Evolutionary conservation across 1,284 basidiomycete genomes (phyloP).

Genomic region (Cryptococcus sp.): DNA sequence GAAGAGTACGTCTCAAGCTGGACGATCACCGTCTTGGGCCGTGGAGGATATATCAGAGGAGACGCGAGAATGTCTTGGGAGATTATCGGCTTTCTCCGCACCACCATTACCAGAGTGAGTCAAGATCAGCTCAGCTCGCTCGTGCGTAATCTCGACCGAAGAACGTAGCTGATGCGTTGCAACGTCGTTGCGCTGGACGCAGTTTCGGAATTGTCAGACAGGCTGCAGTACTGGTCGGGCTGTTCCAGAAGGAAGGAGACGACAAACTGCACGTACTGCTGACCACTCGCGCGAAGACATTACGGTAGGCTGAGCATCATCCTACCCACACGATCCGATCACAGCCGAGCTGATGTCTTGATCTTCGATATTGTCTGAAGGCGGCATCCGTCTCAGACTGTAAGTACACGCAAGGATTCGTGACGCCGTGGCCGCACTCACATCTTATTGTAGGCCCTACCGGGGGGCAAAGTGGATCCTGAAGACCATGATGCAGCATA

Average conservation of each 20-base stretch:
- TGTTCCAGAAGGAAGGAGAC: conserved; percentile 67
- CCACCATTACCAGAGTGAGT: conserved; percentile 28
- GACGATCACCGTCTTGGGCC: conserved; percentile 2
- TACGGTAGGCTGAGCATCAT: conserved; percentile 55
- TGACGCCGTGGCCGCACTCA: not conserved
- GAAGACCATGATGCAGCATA: conserved; percentile 64
- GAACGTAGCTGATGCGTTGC: conserved; percentile 2
- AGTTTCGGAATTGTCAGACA: conserved; percentile 47
- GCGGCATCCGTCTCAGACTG: conserved; percentile 43
- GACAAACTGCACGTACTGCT: conserved; percentile 67
- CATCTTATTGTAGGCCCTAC: conserved; percentile 60
- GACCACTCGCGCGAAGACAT: conserved; percentile 75
- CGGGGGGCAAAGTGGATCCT: conserved; percentile 76
- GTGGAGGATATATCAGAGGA: conserved; percentile 30
- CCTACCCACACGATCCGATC: not conserved
- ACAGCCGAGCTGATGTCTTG: no score
- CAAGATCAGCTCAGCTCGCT: not conserved
- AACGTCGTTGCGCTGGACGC: not conserved
- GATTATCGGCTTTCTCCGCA: conserved; percentile 16
- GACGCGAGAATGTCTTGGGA: conserved; percentile 24
- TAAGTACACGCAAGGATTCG: conserved; percentile 10
- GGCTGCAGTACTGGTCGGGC: conserved; percentile 74
- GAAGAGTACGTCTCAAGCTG: no score
- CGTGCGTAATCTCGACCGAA: no score
- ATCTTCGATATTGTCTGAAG: conserved; percentile 8